phyloP scores from a whole-genome alignment of 2,329 filamentous ascomycete genomes.

The Aplosporella prunicola region DNA sequence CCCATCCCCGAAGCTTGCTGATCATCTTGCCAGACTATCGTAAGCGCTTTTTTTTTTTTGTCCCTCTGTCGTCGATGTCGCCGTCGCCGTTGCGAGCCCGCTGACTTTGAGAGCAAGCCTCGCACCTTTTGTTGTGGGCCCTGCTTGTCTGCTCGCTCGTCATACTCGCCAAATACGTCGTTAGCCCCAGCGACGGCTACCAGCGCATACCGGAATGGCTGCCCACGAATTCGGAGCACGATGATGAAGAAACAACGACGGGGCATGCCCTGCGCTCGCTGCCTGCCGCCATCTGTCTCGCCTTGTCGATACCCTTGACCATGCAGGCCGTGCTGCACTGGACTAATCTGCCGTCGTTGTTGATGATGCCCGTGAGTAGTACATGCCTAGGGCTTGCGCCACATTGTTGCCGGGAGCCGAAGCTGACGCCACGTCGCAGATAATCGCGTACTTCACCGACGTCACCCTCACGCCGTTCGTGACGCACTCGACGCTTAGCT shows the following conservation, averaged over 20 bases:
- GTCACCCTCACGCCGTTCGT: slow-evolving; percentile 7
- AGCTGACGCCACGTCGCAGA: slow-evolving; percentile 15
- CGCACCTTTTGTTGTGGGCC: too few species aligned
- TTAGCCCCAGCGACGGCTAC: not conserved
- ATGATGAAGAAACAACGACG: not conserved
- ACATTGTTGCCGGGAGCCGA: not conserved
- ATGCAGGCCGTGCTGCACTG: slow-evolving; percentile 24
- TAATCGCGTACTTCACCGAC: slow-evolving; percentile 15
- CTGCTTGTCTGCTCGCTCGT: not conserved
- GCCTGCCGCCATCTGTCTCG: slow-evolving; percentile 10
- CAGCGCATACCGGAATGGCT: slow-evolving; percentile 4
- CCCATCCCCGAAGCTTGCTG: not conserved
- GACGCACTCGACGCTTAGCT: slow-evolving; percentile 11
- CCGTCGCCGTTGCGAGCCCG: not conserved
- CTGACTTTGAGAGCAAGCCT: not conserved
- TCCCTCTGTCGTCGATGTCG: slow-evolving; percentile 12
- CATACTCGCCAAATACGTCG: not conserved
- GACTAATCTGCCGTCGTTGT: slow-evolving; percentile 21
- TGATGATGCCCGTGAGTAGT: slow-evolving; percentile 22
- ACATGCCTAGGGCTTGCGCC: too few species aligned
- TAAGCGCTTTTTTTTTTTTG: slow-evolving; percentile 10
- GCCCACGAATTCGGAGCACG: not conserved
- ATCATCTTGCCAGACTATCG: slow-evolving; percentile 6
- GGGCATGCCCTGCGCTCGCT: not conserved
- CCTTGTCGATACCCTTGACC: slow-evolving; percentile 18